phyloP scores from a whole-genome alignment of 805 yeast species.

The Peterozyma toletana region DNA sequence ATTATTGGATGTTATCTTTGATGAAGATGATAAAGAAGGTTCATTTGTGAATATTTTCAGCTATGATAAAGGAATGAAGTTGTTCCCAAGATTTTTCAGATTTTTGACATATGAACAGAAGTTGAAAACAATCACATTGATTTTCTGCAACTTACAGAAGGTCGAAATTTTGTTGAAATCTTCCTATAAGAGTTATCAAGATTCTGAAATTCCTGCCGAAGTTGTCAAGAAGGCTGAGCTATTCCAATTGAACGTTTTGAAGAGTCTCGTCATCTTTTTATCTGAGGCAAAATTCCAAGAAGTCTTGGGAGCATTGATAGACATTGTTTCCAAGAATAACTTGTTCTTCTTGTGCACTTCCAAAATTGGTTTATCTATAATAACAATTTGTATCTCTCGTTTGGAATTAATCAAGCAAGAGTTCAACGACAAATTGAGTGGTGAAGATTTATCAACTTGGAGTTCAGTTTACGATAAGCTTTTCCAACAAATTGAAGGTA shows the following conservation, averaged over 20 bases:
- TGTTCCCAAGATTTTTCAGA: slow-evolving; percentile 82
- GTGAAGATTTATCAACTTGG: slow-evolving; percentile 64
- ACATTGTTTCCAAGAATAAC: slow-evolving; percentile 63
- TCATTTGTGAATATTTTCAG: slow-evolving; percentile 81
- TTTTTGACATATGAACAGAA: slow-evolving; percentile 73
- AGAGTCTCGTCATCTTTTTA: slow-evolving; percentile 74
- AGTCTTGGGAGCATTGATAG: slow-evolving; percentile 68
- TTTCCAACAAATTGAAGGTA: slow-evolving; percentile 72
- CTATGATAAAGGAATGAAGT: slow-evolving; percentile 82
- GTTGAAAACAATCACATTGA: slow-evolving; percentile 65
- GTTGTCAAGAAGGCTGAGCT: slow-evolving; percentile 59
- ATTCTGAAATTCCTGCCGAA: slow-evolving; percentile 39
- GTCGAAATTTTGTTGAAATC: slow-evolving; percentile 74
- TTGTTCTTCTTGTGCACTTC: slow-evolving; percentile 61
- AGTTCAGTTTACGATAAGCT: slow-evolving; percentile 72
- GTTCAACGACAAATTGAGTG: slow-evolving; percentile 37
- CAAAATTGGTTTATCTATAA: slow-evolving; percentile 77
- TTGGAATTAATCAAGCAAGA: slow-evolving; percentile 91
- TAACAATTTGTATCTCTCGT: slow-evolving; percentile 86
- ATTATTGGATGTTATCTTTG: slow-evolving; percentile 52
- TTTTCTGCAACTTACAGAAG: slow-evolving; percentile 75
- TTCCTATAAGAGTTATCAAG: slow-evolving; percentile 59
- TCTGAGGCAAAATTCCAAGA: slow-evolving; percentile 77
- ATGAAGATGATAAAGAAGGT: slow-evolving; percentile 52
- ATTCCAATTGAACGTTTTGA: slow-evolving; percentile 75